Conservation (phyloP, 1,139 yeast genomes). For the Pichia sp. region DNA sequence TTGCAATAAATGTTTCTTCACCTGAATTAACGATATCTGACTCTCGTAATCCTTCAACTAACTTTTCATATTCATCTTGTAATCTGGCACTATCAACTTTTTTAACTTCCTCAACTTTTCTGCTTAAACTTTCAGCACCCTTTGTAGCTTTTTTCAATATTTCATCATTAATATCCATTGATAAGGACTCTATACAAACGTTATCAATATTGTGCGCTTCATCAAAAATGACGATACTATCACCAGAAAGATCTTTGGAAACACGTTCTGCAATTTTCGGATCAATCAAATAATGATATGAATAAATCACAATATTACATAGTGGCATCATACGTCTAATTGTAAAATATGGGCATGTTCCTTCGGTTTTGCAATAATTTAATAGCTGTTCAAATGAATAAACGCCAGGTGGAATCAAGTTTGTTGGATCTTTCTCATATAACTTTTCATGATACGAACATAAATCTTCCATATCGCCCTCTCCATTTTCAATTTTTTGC, state of each 20-base stretch:
- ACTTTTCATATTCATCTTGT: constrained; percentile 83
- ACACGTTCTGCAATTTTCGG: constrained; percentile 97
- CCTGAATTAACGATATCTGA: constrained; percentile 54
- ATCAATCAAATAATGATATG: constrained; percentile 91
- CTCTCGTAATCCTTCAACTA: constrained; percentile 83
- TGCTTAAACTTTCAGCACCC: constrained; percentile 75
- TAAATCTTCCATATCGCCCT: constrained; percentile 49
- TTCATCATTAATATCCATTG: constrained; percentile 84
- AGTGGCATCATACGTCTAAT: constrained; percentile 97
- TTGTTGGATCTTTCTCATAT: constrained; percentile 78
- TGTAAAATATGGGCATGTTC: constrained; percentile 93
- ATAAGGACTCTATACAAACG: constrained; percentile 93
- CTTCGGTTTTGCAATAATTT: constrained; percentile 67
- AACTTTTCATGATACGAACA: constrained; percentile 90
- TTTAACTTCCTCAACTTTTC: constrained; percentile 76
- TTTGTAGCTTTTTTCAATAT: constrained; percentile 66
- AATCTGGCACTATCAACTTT: constrained; percentile 74
- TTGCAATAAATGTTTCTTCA: constrained; percentile 75
- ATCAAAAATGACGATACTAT: constrained; percentile 89
- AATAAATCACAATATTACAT: constrained; percentile 90
- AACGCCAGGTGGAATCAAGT: constrained; percentile 86
- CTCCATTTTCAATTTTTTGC: constrained; percentile 57
- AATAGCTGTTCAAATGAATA: constrained; percentile 84
- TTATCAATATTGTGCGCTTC: constrained; percentile 98
- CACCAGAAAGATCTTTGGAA: constrained; percentile 85